These are phyloP conservation scores for Kluyveromyces lactis DNA, from an alignment of 805 yeast genomes.

Conservation along the genomic window DNA sequence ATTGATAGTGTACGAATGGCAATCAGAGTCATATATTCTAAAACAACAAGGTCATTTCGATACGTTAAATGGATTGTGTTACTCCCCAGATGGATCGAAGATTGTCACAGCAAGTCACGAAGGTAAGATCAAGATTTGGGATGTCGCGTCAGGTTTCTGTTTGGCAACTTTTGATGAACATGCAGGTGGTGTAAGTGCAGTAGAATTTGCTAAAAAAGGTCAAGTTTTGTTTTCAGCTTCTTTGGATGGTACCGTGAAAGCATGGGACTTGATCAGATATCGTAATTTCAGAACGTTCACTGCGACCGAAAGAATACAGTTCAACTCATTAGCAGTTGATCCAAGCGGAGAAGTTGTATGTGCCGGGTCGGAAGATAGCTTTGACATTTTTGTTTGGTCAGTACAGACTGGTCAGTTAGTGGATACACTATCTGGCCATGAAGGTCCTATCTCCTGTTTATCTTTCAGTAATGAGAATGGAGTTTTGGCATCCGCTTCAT, in stretches of 20 bases:
- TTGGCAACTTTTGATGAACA: conserved; percentile 89
- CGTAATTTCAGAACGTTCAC: conserved; percentile 94
- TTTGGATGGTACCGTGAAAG: conserved; percentile 92
- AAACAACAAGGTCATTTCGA: conserved; percentile 98
- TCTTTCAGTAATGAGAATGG: conserved; percentile 76
- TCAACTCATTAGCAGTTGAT: conserved; percentile 84
- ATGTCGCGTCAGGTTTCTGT: conserved; percentile 84
- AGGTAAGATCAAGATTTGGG: conserved; percentile 97
- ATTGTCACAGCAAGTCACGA: conserved; percentile 93
- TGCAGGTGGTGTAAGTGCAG: conserved; percentile 77
- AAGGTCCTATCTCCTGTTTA: conserved; percentile 86
- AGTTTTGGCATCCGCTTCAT: conserved; percentile 80
- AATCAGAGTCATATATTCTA: conserved; percentile 87
- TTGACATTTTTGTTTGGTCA: conserved; percentile 92
- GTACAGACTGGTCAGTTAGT: conserved; percentile 91
- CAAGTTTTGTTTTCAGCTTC: conserved; percentile 89
- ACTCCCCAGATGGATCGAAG: conserved; percentile 91
- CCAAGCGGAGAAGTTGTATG: conserved; percentile 96
- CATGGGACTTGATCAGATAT: conserved; percentile 91
- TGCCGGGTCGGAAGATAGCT: conserved; percentile 87
- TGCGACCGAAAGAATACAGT: conserved; percentile 81
- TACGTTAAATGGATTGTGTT: conserved; percentile 70
- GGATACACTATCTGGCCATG: conserved; percentile 86
- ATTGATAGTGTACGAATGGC: conserved; percentile 96
- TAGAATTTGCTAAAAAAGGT: conserved; percentile 81